Evolutionary conservation across 2,329 filamentous ascomycete species (phyloP), one percentile per base, ranked within the genome.

Genomic region (Verticillium albo-atrum): DNA sequence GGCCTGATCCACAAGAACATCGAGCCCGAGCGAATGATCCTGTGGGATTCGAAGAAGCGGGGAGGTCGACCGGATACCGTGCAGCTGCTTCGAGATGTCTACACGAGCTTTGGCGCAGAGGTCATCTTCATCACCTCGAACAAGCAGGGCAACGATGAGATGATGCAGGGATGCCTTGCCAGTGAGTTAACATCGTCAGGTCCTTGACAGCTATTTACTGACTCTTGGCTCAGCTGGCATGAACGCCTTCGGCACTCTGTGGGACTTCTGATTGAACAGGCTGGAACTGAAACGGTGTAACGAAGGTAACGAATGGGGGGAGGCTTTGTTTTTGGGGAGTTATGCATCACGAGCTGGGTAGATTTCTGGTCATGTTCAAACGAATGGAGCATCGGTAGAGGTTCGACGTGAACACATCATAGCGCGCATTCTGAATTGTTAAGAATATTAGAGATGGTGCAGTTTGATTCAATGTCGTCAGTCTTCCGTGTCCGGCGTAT

Each of bases 121-220:
- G 74, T 77, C 51, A 76, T 77, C 58, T 77, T 77, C 67, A 77
- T 77, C 63, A 76, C 74, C 1, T 74, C 71, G 42, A 77, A 77
- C 60, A 73, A 64, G 71, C 66, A 71, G 59, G 74, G 74, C 28
- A 76, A 77, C 61, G 73, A 76, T 60, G 74, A 77, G 66, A 76
- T 77, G 74, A 76, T 76, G 72, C 71, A 72, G 59, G 74, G 74
- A 28, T 77, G 74, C 61, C 67, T 66, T 59, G 71, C 65, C 62
- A 71, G 74, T 74, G 68, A 28, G 72, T 68, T 47, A 17, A 26
- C 57, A 26, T 23, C 3, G 20, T 32, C 55, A 30, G 60, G 37
- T n/a, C n/a, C n/a, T n/a, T 28, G 14, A 52, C 15, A 37, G 32
- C 7, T 47, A 32, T 54, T 42, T 32, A 52, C 62, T 66, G 47